Base-by-base conservation (phyloP, 2,329 filamentous ascomycete species). In the Septoria petroselini region DNA sequence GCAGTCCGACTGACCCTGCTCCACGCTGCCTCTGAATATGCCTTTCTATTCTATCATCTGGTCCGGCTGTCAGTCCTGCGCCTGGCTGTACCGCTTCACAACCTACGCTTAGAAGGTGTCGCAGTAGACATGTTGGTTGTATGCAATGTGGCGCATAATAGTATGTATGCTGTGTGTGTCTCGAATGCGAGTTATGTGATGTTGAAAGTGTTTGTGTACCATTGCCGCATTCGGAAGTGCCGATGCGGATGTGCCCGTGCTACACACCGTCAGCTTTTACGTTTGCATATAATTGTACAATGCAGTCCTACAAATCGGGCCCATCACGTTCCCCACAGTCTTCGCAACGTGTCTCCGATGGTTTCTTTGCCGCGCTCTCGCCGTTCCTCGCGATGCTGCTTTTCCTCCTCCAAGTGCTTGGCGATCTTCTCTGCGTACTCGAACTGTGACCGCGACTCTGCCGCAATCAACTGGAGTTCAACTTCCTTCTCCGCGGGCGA, bases 401-500 rank as follows among this genome's bases (percentile, higher is more conserved):
- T 73, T 67, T 84, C 76, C 62, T 81, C 71, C 49, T 78, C 70
- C 70, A 80, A 76, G 52, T 84, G 65, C 40, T 73, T 71, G 59
- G 78, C 71, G 53, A 88, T 70, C 52, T 76, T 67, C 55, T 72
- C 67, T 44, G 81, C 78, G 61, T 87, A 74, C 59, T 84, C 77
- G 40, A 76, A 68, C 64, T 82, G 81, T 57, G 79, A 77, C 62
- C 79, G 72, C 48, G 79, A 70, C 70, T 88, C 83, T 5, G 80
- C 82, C 51, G 76, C 74, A 54, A 86, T 72, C 15, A 84, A 80
- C 52, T 78, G 77, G 66, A 84, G 78, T 66, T 88, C 84, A 14
- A 83, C 67, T 35, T 74, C 73, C 49, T 73, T 72, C 41, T 77
- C 54, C 31, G 50, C 58, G 49, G 55, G 52, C 19, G 58, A 45